Evolutionary conservation across 257 asterid genomes (phyloP), one percentile per base, ranked within the genome.

Genomic region (Anisodus acutangulus): DNA sequence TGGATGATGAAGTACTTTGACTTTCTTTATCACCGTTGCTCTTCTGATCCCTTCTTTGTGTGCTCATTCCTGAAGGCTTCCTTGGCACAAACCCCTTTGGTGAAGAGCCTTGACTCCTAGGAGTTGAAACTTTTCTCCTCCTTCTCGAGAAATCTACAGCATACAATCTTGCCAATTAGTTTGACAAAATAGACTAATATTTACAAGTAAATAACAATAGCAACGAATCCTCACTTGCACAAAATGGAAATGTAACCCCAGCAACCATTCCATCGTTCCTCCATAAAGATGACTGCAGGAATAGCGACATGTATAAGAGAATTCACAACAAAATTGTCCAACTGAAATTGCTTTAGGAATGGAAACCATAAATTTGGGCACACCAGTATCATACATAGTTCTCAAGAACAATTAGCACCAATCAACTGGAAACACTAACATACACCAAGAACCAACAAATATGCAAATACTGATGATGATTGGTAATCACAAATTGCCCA

Each of bases 201-300:
- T 81, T 62, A 47, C 17, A 67, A 64, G 43, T 82, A 82, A 55
- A 67, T 67, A 80, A 84, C 83, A 84, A 83, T 81, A 88, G 87
- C 63, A 90, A 91, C 91, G 87, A 92, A 92, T 96, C 97, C 67
- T 91, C 92, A 92, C 92, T 91, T 87, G 98, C 98, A 84, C 93
- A 79, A 82, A 89, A 89, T 86, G 89, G 86, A 86, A 64, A 84
- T 17, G 93, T 70, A 71, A 86, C 80, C 49, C 76, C 84, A 49
- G 89, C 88, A 41, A 84, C 87, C 79, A 79, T 81, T 53, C 82
- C 85, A 85, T 85, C 88, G 78, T 85, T 83, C 82, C 88, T 88
- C 93, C 91, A 88, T 41, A 74, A 84, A 84, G 85, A 90, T 83
- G 90, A 90, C 99, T 93, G 97, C 90, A 89, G 47, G 54, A 59